Evolutionary conservation across 116 monocot genomes (phyloP), one percentile per base, ranked within the genome.

Genomic region (Dioscorea cayenensis): DNA sequence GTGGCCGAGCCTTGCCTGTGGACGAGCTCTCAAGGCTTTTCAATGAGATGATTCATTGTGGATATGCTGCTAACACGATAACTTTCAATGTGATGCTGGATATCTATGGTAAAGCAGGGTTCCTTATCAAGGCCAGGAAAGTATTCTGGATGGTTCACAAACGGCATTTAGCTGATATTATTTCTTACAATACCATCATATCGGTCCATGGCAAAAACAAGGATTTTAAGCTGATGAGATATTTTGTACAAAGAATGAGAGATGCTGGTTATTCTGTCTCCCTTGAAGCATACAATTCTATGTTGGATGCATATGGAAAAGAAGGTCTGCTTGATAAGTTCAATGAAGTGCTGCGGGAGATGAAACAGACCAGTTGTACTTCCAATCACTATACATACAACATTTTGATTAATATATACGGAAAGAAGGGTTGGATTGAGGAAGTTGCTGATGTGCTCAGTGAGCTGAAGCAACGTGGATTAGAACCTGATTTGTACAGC

Each of bases 301-400:
- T 95, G 87, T 71, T 95, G 49, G 89, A 95, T 77, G 90, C 92
- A 50, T 95, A 92, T 68, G 95, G 92, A 25, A 95, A 95, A 67
- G 80, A 75, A 49, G 84, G 82, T 61, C 72, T 49, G 18, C 25
- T 85, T 49, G 92, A 87, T 35, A 92, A 92, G 74, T 95, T 95
- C 75, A 80, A 84, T 60, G 65, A 77, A 63, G 79, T 88, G 51
- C 73, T 90, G 77, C 70, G 78, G 69, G 84, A 85, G 71, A 96
- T 96, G 87, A 83, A 87, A 80, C 67, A 77, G 70, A 51, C 78
- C 61, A 82, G 75, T 25, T 96, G 87, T 67, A 28, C 70, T 70
- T 92, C 86, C 23, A 87, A 96, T 78, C 92, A 96, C 61, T 96
- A 96, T 65, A 96, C 95, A 5, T 95, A 89, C 59, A 95, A 95